Evolutionary conservation across 2,329 filamentous ascomycete species (phyloP).

Genomic region (Xylaria hypoxylon): DNA sequence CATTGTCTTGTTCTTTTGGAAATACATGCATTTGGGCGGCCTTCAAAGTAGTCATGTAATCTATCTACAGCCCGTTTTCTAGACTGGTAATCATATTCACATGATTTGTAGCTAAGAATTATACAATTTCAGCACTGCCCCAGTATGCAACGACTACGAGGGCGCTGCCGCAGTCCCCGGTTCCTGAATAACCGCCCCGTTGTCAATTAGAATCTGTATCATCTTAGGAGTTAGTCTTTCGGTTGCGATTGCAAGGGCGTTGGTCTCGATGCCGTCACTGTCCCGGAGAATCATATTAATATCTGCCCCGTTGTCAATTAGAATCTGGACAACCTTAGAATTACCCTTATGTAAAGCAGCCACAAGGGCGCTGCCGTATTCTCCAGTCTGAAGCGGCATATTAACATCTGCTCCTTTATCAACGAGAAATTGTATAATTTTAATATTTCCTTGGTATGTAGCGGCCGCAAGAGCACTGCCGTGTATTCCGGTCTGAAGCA

Average conservation of each 20-base stretch:
- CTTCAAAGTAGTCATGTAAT: conserved; percentile 3
- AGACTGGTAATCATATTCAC: neutral
- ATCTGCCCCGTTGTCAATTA: conserved; percentile 20
- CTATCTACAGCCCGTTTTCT: neutral
- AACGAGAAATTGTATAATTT: conserved; percentile 14
- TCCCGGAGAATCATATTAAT: conserved; percentile 8
- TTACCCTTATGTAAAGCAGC: neutral
- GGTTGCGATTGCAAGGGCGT: conserved; percentile 9
- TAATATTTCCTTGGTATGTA: no score
- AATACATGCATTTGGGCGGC: neutral
- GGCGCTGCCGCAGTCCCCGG: neutral
- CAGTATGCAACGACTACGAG: neutral
- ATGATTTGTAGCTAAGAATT: neutral
- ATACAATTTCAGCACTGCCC: neutral
- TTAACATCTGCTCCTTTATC: conserved; percentile 16
- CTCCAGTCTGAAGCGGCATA: neutral
- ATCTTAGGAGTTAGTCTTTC: neutral
- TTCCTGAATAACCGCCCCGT: neutral
- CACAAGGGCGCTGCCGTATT: neutral
- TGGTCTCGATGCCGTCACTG: neutral
- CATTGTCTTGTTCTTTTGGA: no score
- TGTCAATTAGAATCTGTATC: conserved; percentile 1
- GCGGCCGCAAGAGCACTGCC: conserved; percentile 1
- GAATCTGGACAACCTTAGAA: neutral
- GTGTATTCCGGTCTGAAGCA: neutral